phyloP scores from a whole-genome alignment of 129 eudicot species.

The Chrysanthemum makinoi region DNA sequence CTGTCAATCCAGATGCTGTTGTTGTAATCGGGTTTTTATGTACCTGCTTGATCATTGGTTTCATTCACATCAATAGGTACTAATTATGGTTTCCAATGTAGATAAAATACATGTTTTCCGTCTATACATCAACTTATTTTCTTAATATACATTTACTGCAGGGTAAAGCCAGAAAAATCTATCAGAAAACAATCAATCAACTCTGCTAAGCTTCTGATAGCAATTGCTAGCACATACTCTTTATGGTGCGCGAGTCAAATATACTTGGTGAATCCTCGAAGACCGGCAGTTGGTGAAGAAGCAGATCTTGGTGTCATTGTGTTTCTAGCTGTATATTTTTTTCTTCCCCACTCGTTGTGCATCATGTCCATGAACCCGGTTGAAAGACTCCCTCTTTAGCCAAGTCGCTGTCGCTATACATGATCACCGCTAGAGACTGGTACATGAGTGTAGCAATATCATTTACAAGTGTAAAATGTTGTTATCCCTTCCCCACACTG shows the following conservation, averaged over 20 bases:
- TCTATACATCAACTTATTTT: background rate
- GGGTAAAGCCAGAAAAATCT: conserved; percentile 61
- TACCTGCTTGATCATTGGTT: conserved; percentile 62
- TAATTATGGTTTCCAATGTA: background rate
- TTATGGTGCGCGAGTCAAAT: conserved; percentile 92
- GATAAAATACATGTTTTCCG: background rate
- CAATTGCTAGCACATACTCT: conserved; percentile 59
- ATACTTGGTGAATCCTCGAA: conserved; percentile 72
- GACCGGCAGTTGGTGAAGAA: conserved; percentile 91
- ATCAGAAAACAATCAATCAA: conserved; percentile 40
- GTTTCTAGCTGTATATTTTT: conserved; percentile 64
- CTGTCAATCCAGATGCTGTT: conserved; percentile 86
- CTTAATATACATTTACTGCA: conserved; percentile 22
- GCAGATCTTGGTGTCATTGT: conserved; percentile 92
- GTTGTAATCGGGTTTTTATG: conserved; percentile 67
- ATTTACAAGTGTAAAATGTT: background rate
- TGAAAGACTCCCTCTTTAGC: conserved; percentile 56
- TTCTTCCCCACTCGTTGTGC: conserved; percentile 75
- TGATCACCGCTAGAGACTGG: background rate
- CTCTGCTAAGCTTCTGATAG: conserved; percentile 53
- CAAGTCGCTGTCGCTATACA: background rate
- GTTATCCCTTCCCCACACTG: background rate
- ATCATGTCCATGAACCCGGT: conserved; percentile 72
- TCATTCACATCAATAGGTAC: conserved; percentile 81
- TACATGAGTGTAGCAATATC: background rate